Base-by-base conservation (phyloP, 257 asterid genomes). In the Catharanthus roseus region DNA sequence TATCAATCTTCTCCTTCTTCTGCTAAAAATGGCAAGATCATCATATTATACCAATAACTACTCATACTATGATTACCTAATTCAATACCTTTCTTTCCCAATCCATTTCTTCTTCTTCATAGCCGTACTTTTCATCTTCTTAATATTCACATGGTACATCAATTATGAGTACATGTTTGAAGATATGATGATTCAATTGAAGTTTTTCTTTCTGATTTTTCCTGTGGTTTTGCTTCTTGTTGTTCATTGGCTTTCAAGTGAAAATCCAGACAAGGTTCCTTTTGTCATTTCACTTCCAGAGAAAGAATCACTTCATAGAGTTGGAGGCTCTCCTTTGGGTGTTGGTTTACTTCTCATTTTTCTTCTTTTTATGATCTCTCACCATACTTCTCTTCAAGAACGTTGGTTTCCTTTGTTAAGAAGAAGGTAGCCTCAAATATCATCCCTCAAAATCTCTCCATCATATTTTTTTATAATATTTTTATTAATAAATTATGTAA, bases 71-170 rank as follows among this genome's bases (percentile, higher is more conserved):
- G 88, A 91, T 31, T 89, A 82, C 77, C 79, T 86, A n/a, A n/a
- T n/a, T 41, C 86, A 82, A 41, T 79, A 89, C 78, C 81, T 89
- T 47, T 81, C 95, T 23, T 55, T 87, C 16, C 97, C 95, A 42
- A 71, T 87, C 77, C 87, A 84, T 76, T 82, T 91, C 70, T 70
- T 84, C 69, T 81, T 88, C 87, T 81, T 89, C 77, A 75, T 91
- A 6, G 73, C 79, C 19, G 66, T 82, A 38, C 68, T 88, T 61
- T 83, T 88, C 79, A 44, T 88, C 65, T 85, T 89, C 85, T 60
- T 91, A 77, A 36, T 74, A 23, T 81, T 91, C 85, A 86, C 88
- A 23, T 89, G 97, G 96, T 91, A 84, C 91, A 79, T 89, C 66
- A 83, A 85, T 85, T 92, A 92, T 68, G 93, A 88, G 58, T 76